These are phyloP conservation scores for Alternaria arborescens DNA, from an alignment of 2,329 filamentous ascomycete genomes.

Conservation along the genomic window DNA sequence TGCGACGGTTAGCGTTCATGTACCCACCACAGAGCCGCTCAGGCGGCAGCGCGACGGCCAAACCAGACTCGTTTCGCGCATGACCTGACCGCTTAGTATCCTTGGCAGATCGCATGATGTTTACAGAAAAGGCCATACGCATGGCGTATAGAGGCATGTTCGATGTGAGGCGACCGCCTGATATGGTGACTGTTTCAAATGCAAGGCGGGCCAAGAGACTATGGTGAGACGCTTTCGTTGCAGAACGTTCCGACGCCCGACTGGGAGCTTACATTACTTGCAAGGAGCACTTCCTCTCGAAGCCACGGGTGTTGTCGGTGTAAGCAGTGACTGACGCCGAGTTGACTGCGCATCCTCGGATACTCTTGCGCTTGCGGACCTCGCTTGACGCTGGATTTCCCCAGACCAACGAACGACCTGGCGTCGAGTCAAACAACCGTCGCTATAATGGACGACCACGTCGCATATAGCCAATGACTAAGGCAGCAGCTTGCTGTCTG, in stretches of 20 bases:
- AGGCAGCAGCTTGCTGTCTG: neutral
- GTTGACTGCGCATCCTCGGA: slow-evolving; percentile 2
- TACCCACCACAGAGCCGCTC: slow-evolving; percentile 18
- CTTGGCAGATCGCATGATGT: slow-evolving; percentile 27
- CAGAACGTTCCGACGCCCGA: slow-evolving; percentile 17
- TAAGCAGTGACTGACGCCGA: neutral
- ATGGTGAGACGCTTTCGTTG: slow-evolving; percentile 34
- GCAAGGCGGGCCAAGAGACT: slow-evolving; percentile 31
- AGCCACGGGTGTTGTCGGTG: neutral
- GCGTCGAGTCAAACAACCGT: neutral
- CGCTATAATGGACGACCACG: neutral
- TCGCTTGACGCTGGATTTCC: neutral
- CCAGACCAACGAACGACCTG: neutral
- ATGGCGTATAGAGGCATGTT: slow-evolving; percentile 19
- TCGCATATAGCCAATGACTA: neutral
- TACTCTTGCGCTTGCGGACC: slow-evolving; percentile 2
- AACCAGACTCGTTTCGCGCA: slow-evolving; percentile 35
- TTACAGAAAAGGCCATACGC: slow-evolving; percentile 30
- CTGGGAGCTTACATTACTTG: neutral
- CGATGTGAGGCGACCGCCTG: slow-evolving; percentile 19
- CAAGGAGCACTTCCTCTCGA: neutral
- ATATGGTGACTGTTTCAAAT: slow-evolving; percentile 33
- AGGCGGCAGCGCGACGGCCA: slow-evolving; percentile 32
- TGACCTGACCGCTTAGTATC: slow-evolving; percentile 27
- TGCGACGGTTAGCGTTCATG: slow-evolving; percentile 25